Base-by-base conservation (phyloP, 257 asterid species). In the Anisodus tanguticus region DNA sequence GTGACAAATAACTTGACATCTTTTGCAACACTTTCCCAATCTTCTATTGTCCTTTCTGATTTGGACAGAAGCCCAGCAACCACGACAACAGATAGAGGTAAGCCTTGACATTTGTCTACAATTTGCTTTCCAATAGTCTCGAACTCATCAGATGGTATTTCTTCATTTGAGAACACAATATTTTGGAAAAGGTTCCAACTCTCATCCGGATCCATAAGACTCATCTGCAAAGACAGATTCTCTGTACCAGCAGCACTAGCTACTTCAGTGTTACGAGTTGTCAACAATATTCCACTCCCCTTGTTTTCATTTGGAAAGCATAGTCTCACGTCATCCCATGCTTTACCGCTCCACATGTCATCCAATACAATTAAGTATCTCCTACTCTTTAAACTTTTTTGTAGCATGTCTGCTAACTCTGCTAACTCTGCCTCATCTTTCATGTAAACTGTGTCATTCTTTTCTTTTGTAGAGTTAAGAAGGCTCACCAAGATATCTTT, bases 361-460 rank as follows among this genome's bases (percentile, higher is more conserved):
- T 86, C 85, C 80, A 86, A 5, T 0, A 86, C 83, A 22, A 86
- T 71, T 35, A 86, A 72, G 49, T 70, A 86, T 35, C 80, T 71
- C 62, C 8, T 62, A 3, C 57, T 0, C 57, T 16, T 81, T 12
- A 86, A 63, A 10, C 79, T 13, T 45, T 6, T 77, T 11, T 22
- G 57, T 19, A 84, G 79, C 22, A 37, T 35, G 15, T 8, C 6
- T 0, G 64, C 78, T 53, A 83, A 26, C 54, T 8, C 6, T 0
- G 64, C 78, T 53, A 83, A 26, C 54, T 51, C 58, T 3, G 15
- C 67, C 15, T 74, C 66, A 69, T 62, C 37, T 54, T 31, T 69
- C 2, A 17, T 82, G 16, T 11, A 1, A 45, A 22, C 19, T 45
- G 35, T 59, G 13, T 17, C 53, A 2, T 51, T 31, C 35, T 31